Conservation (phyloP, 352 stramenopile species). For the Pythium aphanidermatum region DNA sequence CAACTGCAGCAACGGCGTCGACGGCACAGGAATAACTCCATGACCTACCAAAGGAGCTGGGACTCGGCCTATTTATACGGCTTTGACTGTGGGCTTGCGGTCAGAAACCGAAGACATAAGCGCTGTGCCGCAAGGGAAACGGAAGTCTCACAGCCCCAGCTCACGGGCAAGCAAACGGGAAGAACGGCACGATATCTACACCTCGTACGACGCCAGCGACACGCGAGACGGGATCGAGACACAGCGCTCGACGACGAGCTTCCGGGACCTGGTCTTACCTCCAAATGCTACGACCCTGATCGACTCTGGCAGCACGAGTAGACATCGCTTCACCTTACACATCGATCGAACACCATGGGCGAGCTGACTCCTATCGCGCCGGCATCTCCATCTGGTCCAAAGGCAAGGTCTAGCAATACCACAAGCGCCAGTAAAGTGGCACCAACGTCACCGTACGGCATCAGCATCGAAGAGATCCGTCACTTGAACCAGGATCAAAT, state of each 20-base stretch:
- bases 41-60: background rate
- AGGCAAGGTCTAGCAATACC: slow-evolving; percentile 20
- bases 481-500: slow-evolving; percentile 77
- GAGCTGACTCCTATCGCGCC: slow-evolving; percentile 52
- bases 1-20: too few relatives aligned
- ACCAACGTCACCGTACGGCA: slow-evolving; percentile 59
- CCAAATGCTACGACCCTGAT: background rate
- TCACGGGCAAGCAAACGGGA: background rate
- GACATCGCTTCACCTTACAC: background rate
- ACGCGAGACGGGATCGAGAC: background rate
- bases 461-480: slow-evolving; percentile 62
- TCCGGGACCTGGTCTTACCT: too few relatives aligned
- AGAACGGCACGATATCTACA: background rate
- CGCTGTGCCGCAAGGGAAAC: background rate
- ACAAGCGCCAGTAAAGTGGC: slow-evolving; percentile 54
- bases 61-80: slow-evolving; percentile 1
- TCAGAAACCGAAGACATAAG: slow-evolving; percentile 20
- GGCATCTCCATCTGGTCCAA: slow-evolving; percentile 13
- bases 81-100: slow-evolving; percentile 1
- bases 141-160: background rate
- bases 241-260: background rate
- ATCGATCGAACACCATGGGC: slow-evolving; percentile 11
- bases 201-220: background rate
- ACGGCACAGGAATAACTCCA: too few relatives aligned
- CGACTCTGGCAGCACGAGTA: background rate